Evolutionary conservation across 208 protist genomes (phyloP), one percentile per base, ranked within the genome.

Genomic region (Wallacemonas collosoma): DNA sequence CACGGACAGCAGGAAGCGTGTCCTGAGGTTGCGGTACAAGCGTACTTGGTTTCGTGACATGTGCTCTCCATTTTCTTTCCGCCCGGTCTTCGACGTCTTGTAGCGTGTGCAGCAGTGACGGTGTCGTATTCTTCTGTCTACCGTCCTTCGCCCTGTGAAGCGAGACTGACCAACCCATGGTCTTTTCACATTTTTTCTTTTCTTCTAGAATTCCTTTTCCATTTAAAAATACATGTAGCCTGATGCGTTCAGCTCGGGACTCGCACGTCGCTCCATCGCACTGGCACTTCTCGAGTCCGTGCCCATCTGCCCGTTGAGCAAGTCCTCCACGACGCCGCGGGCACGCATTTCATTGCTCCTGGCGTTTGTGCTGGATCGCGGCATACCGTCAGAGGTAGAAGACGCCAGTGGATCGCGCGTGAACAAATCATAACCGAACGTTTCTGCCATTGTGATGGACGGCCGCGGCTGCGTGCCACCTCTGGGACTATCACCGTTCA

Each of bases 201-300:
- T 26, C 26, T 0, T 26, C 26, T 26, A 51, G 11, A 51, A 15
- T 51, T 51, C 47, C 47, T 14, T 51, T 51, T 51, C 47, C 47
- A 0, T 58, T 12, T 68, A 68, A 68, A 68, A 68, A 56, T 68
- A 68, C 48, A 68, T 68, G 44, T 68, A 55, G 43, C 63, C 57
- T 12, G 57, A 63, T 6, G 44, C 17, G 7, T 63, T n/a, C n/a
- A 63, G 57, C 11, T 6, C 7, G 5, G 5, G 36, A n/a, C 57
- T 63, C 36, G 39, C 36, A 9, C 26, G 26, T 26, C 26, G 26
- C 26, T 26, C 26, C 26, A 26, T 26, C 26, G 26, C 26, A 26
- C 26, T 50, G 6, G 53, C 17, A 5, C 53, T 57, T 57, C 15
- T 15, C 60, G 43, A 50, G 12, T 38, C 4, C 41, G 15, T 36